Base-by-base conservation (phyloP, 108 stramenopile species). In the Stephanodiscus minutulus region DNA sequence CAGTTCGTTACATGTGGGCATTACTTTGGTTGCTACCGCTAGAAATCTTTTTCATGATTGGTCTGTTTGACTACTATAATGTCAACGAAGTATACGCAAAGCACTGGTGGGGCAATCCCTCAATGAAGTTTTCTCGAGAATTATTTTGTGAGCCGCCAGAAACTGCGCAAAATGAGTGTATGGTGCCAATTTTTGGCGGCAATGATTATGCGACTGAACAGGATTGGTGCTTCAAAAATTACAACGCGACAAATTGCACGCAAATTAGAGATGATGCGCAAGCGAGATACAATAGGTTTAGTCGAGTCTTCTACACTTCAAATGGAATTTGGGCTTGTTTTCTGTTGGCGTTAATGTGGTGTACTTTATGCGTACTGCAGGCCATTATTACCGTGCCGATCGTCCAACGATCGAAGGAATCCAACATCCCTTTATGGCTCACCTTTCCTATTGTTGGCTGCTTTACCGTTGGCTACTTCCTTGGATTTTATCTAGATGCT, bases 341-440 rank as follows among this genome's bases (percentile, higher is more conserved):
- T 27, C 49, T 72, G 1, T 71, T 68, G 12, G 29, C 58, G 24
- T 71, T 84, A 61, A 60, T 88, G 36, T 67, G 83, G 48, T 79
- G 91, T 6, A 81, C 84, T n/a, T 64, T 94, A 0, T 75, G 79
- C 33, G 47, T 87, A 7, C 68, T 94, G 20, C 87, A 94, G 68
- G 76, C 80, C 20, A 90, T 94, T 28, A 90, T 94, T 50, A 77
- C 90, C 15, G 73, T 81, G 57, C 93, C 93, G 0, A 88, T 94
- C 48, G 89, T 94, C 24, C 93, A 91, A 70, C 76, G 88, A 25
- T 94, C 93, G 0, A 81, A 90, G 79, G 86, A 94, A 69, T 68
- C 86, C n/a, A 94, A 94, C 66, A 83, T 94, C 49, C 90, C 90
- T 27, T 79, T 83, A 6, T 94, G 90, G 90, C 66, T 94, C 21